These are phyloP conservation scores for Sphagnum magellanicum DNA, from an alignment of 228 moss, liverwort and hornwort species.

Conservation along the genomic window DNA sequence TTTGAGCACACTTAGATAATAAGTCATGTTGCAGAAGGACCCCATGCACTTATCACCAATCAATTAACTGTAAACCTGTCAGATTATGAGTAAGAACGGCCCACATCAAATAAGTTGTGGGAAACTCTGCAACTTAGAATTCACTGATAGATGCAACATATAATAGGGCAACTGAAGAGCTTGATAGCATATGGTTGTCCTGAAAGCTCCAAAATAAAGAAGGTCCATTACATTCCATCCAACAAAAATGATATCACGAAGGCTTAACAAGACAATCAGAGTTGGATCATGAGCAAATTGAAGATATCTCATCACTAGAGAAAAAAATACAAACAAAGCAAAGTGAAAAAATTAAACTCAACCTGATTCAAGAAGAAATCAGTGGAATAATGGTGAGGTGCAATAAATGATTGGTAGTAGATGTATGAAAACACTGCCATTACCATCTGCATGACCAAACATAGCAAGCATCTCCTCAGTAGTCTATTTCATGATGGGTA, in stretches of 20 bases:
- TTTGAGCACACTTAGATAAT: background rate
- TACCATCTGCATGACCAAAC: conserved; percentile 64
- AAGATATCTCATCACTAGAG: too few relatives aligned
- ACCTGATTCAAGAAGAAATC: conserved; percentile 91
- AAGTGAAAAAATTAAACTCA: background rate
- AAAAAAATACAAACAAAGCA: background rate
- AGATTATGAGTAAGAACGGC: too few relatives aligned
- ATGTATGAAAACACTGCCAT: conserved; percentile 99
- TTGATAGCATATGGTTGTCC: background rate
- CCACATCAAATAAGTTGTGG: background rate
- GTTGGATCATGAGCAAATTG: too few relatives aligned
- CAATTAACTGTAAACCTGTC: too few relatives aligned
- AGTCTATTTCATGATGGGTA: too few relatives aligned
- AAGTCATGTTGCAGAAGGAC: background rate
- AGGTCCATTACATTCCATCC: background rate
- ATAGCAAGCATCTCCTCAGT: too few relatives aligned
- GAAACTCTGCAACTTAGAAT: background rate
- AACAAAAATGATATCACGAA: background rate
- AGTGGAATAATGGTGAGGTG: conserved; percentile 69
- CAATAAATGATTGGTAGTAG: conserved; percentile 95
- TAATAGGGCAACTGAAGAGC: background rate
- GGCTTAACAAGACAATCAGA: too few relatives aligned
- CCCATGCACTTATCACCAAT: background rate
- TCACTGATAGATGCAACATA: background rate
- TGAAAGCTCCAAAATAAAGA: background rate